A percentile compares a stretch with the other conserved stretches of the same genome.
Conservation (phyloP, 2,329 filamentous ascomycete species). For the Hypoxylon sp. region DNA sequence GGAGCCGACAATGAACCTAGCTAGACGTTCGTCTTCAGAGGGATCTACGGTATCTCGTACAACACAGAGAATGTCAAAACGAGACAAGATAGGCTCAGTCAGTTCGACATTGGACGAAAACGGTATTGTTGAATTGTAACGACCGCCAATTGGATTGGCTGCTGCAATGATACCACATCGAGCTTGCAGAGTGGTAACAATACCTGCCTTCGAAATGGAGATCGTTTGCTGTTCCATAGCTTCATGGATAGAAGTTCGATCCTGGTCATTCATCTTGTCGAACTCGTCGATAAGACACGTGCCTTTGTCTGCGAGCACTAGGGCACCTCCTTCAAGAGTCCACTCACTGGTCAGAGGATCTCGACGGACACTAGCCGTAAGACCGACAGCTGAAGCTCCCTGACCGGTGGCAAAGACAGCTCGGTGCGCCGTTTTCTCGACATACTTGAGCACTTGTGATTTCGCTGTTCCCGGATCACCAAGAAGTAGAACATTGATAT, state of each 20-base stretch:
- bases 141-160: slow-evolving; percentile 94
- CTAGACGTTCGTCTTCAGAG: slow-evolving; percentile 90
- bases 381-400: slow-evolving; percentile 95
- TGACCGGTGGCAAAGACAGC: slow-evolving; percentile 98
- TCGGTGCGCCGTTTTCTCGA: slow-evolving; percentile 96
- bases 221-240: slow-evolving; percentile 99
- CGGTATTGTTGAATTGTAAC: slow-evolving; percentile 96
- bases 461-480: slow-evolving; percentile 98
- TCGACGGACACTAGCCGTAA: slow-evolving; percentile 95
- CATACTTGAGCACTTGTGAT: slow-evolving; percentile 96
- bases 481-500: slow-evolving; percentile 97
- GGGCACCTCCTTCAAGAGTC: slow-evolving; percentile 95
- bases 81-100: slow-evolving; percentile 96
- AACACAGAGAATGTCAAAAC: slow-evolving; percentile 97
- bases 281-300: slow-evolving; percentile 99
- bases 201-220: slow-evolving; percentile 98
- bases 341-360: slow-evolving; percentile 97
- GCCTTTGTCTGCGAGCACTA: slow-evolving; percentile 94
- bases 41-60: slow-evolving; percentile 97
- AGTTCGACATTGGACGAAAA: slow-evolving; percentile 97
- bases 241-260: slow-evolving; percentile 98
- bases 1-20: slow-evolving; percentile 93
- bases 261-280: slow-evolving; percentile 99
- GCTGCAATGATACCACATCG: slow-evolving; percentile 97
- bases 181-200: slow-evolving; percentile 96